phyloP scores from a whole-genome alignment of 2,329 filamentous ascomycete species.

The Rhinocladiella similis region DNA sequence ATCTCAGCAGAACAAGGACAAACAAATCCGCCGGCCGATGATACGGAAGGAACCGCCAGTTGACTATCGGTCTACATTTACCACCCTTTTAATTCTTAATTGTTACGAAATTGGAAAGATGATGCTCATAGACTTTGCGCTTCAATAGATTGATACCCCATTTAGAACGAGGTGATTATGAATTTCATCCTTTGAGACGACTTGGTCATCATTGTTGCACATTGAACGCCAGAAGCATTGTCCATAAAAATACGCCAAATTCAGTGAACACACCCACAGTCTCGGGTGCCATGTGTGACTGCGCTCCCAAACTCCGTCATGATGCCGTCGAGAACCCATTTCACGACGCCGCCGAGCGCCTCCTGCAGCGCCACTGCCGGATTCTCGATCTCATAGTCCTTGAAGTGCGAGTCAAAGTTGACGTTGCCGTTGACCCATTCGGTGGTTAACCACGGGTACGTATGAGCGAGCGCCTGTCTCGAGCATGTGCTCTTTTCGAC shows the following conservation, averaged over 20 bases:
- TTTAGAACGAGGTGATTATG: too few species aligned
- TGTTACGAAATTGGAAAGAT: too few species aligned
- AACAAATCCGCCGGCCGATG: conserved; percentile 7
- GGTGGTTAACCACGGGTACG: conserved; percentile 5
- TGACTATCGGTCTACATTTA: too few species aligned
- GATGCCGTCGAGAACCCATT: conserved; percentile 3
- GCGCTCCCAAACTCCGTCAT: neutral
- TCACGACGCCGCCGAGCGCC: conserved; percentile 1
- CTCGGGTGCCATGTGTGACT: neutral
- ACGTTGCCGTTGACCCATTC: conserved; percentile 10
- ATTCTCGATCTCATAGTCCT: conserved; percentile 14
- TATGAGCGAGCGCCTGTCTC: neutral
- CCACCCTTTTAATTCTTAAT: too few species aligned
- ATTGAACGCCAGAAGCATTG: too few species aligned
- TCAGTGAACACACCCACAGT: neutral
- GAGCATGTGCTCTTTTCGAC: neutral
- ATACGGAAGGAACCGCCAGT: neutral
- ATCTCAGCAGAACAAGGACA: conserved; percentile 17
- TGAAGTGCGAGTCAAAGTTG: conserved; percentile 10
- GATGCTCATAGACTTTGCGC: too few species aligned
- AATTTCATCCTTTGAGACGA: too few species aligned
- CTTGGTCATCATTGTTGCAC: too few species aligned
- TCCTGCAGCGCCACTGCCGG: conserved; percentile 9
- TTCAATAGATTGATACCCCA: too few species aligned
- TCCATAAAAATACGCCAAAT: too few species aligned